Base-by-base conservation (phyloP, 768 basidiomycete species). In the Sutorius australiensis region DNA sequence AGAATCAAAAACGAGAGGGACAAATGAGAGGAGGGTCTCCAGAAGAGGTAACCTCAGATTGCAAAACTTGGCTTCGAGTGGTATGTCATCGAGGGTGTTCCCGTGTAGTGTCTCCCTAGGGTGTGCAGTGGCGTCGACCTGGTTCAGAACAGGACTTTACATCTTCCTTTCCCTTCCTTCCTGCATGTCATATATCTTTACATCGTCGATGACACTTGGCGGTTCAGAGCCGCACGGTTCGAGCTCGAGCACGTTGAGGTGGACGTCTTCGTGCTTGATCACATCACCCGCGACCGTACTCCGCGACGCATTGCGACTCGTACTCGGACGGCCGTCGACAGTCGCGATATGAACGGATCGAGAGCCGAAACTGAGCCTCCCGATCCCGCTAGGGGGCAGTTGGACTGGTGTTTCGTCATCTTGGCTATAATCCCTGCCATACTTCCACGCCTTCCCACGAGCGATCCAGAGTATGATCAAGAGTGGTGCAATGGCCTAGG, bases 401-500 rank as follows among this genome's bases (percentile, higher is more conserved):
- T 11, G 41, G 7, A 42, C 32, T 19, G 33, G 30, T 5, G 10
- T 9, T 1, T 32, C 39, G 12, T 45, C 46, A 14, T 24, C 39
- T 0, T 48, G 46, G 41, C 7, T 44, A 3, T 14, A 24, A 24
- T 9, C 50, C 37, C 47, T 47, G 48, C 6, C 3, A 7, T 14
- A 5, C 3, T 42, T 32, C 65, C 65, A 67, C 0, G 62, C 54
- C 32, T 54, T 54, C 5, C 63, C 64, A 17, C 64, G 60, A 17
- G 55, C 54, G 21, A 55, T 53, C 60, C 64, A 56, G 38, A 67
- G 57, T 6, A 67, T 62, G 32, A 67, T 65, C 55, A 67, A 34
- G 28, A 67, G 43, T 2, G 64, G 60, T 5, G 64, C 60, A 8
- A 65, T 67, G 11, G 62, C 65, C 64, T 65, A 13, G 6, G 19